Evolutionary conservation across 2,329 filamentous ascomycete genomes (phyloP), one percentile per base, ranked within the genome.

Genomic region (Trichoderma sp.): DNA sequence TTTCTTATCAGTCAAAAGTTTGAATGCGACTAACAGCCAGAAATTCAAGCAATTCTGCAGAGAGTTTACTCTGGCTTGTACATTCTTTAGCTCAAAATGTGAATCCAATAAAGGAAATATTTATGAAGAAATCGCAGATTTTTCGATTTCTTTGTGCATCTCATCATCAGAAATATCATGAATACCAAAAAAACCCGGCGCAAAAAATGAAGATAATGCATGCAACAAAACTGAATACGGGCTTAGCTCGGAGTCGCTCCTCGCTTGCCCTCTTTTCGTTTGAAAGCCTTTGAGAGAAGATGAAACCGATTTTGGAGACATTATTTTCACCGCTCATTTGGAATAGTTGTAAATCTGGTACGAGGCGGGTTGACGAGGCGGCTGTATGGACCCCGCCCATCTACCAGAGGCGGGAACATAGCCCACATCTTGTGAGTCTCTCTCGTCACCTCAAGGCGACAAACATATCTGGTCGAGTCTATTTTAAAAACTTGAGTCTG

Each of bases 151-250:
- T 27, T 27, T 5, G 2, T 22, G 2, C 1, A 37, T 4, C 12
- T 37, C 1, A 7, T 17, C 4, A 17, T 57, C 8, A 3, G 13
- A 17, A 1, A 0, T 25, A 2, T 12, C 19, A 39, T 37, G 4
- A 10, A 5, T n/a, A n/a, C 13, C 19, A 17, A 25, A 25, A 39
- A 12, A 17, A 34, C 54, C 54, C 32, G 8, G 37, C 19, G 19
- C 54, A 57, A 22, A 73, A 64, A 70, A 25, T 70, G 56, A 39
- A 72, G 60, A 73, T 71, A 75, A 57, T 68, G 67, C 6, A 70
- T 29, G 29, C 68, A 72, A 1, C 68, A 68, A 54, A 74, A 76
- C 9, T 22, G 8, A 13, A 65, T 29, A 1, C n/a, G n/a, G n/a
- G n/a, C n/a, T n/a, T n/a, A n/a, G n/a, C n/a, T n/a, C n/a, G n/a